These are phyloP conservation scores for Fusarium agapanthi DNA, from an alignment of 2,329 filamentous ascomycete genomes.

Conservation along the genomic window DNA sequence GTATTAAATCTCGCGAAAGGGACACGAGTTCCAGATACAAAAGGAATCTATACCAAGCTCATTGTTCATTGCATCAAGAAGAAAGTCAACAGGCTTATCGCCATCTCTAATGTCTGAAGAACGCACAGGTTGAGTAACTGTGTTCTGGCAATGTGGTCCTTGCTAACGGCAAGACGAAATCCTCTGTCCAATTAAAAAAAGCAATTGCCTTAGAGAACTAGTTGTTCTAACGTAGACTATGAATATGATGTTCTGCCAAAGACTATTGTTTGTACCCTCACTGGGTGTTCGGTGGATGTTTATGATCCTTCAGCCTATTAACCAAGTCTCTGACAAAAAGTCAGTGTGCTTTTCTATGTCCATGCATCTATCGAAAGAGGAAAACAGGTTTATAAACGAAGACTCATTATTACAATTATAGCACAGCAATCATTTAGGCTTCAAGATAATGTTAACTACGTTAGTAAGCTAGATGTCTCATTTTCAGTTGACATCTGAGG, in stretches of 20 bases:
- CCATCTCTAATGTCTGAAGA: no score
- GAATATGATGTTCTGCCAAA: not conserved
- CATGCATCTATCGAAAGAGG: not conserved
- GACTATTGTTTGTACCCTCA: not conserved
- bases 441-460: not conserved
- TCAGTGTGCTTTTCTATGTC: not conserved
- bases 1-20: rapidly evolving
- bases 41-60: not conserved
- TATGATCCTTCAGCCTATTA: not conserved
- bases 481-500: not conserved
- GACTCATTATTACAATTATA: no score
- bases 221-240: no score
- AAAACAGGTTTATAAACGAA: not conserved
- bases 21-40: not conserved
- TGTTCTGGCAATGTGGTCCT: not conserved
- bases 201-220: not conserved
- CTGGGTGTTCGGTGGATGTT: not conserved
- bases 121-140: not conserved
- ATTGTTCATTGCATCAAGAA: not conserved
- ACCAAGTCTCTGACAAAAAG: not conserved
- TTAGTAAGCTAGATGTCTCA: not conserved
- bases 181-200: not conserved
- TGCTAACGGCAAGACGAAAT: not conserved
- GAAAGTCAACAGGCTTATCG: no score
- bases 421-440: no score